Evolutionary conservation across 1,284 basidiomycete species (phyloP).

Genomic region (Anthracocystis setariae): DNA sequence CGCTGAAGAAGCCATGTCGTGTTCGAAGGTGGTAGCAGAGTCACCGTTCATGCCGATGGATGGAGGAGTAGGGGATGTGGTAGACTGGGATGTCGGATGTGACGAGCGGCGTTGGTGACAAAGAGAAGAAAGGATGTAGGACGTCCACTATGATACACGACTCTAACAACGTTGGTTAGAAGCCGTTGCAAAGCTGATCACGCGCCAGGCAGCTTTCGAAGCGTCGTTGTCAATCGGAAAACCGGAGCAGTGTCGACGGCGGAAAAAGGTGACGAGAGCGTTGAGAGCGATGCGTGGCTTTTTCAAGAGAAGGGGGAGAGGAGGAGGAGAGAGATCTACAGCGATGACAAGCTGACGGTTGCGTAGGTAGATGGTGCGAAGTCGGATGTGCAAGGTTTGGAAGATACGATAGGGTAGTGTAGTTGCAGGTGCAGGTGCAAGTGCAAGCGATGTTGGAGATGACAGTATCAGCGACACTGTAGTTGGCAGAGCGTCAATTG

Average conservation of each 20-base stretch:
- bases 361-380: conserved; percentile 12
- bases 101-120: neutral
- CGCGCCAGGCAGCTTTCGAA: neutral
- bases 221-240: neutral
- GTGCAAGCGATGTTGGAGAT: conserved; percentile 2
- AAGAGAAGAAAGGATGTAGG: neutral
- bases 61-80: neutral
- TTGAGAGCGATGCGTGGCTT: neutral
- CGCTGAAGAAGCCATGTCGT: conserved; percentile 16
- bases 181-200: neutral
- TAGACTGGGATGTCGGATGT: neutral
- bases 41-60: conserved; percentile 27
- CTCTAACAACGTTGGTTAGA: neutral
- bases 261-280: neutral
- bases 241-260: neutral
- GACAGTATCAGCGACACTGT: too few species aligned
- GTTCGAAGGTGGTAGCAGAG: conserved; percentile 5
- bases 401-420: too few species aligned
- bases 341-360: conserved; percentile 13
- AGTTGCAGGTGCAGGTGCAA: conserved; percentile 22
- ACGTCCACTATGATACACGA: neutral
- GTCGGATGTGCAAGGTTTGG: conserved; percentile 10
- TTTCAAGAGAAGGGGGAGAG: too few species aligned
- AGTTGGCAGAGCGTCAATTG: neutral
- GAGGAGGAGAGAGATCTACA: conserved; percentile 2